A percentile compares a stretch with the other conserved stretches of the same genome.
phyloP scores from a whole-genome alignment of 2,329 filamentous ascomycete species.

The Fusarium tupiense region DNA sequence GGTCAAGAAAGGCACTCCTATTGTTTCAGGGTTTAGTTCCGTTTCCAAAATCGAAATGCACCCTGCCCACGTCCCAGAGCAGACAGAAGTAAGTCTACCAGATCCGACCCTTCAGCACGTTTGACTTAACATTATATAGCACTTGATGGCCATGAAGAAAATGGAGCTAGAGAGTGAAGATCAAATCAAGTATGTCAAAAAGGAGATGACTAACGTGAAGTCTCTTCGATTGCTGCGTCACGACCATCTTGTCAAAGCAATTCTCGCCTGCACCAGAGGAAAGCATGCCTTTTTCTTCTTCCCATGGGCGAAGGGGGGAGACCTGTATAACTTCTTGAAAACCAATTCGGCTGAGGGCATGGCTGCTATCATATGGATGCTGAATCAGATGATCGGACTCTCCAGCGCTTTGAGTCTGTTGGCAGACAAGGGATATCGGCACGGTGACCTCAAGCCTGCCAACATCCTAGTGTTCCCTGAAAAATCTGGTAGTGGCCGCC shows the following conservation, averaged over 20 bases:
- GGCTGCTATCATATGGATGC: neutral
- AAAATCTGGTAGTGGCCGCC: neutral
- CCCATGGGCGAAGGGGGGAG: neutral
- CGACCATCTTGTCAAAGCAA: neutral
- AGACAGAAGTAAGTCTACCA: neutral
- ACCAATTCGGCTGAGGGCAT: neutral
- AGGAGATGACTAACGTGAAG: neutral
- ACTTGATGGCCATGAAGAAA: neutral
- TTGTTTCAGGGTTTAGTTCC: neutral
- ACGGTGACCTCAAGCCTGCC: neutral
- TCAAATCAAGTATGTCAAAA: neutral
- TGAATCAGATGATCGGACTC: neutral
- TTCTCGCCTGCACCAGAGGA: neutral
- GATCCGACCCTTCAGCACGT: no score
- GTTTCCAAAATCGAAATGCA: neutral
- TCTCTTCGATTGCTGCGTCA: neutral
- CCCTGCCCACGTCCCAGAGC: neutral
- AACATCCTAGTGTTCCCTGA: neutral
- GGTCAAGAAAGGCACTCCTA: neutral
- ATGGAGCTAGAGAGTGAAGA: neutral
- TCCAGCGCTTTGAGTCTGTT: neutral
- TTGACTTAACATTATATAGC: neutral
- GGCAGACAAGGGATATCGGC: neutral
- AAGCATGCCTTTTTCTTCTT: neutral
- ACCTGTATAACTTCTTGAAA: neutral